phyloP scores from a whole-genome alignment of 202 grass and related monocot genomes.

The Cymbopogon flexuosus region DNA sequence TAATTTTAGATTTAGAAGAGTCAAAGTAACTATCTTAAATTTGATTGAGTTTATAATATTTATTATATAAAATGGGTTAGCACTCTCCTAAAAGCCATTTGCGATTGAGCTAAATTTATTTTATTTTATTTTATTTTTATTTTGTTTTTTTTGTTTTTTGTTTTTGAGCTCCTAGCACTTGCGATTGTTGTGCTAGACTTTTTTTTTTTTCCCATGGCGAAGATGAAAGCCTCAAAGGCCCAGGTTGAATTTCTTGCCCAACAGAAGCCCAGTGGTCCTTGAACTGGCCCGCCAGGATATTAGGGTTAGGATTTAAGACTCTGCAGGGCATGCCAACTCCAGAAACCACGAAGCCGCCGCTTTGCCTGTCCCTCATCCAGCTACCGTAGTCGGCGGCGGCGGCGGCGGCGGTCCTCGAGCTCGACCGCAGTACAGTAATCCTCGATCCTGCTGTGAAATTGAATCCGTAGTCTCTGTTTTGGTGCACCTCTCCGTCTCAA shows the following conservation, averaged over 20 bases:
- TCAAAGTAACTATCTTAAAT: no score
- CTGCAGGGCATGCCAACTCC: background rate
- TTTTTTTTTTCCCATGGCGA: no score
- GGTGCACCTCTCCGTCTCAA: background rate
- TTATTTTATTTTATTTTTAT: no score
- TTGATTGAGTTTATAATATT: no score
- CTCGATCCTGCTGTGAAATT: background rate
- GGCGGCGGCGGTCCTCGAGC: background rate
- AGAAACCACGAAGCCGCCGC: background rate
- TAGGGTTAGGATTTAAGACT: background rate
- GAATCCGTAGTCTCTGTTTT: background rate
- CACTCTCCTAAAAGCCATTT: no score
- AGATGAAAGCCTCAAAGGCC: background rate
- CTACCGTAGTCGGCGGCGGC: background rate
- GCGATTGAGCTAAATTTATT: no score
- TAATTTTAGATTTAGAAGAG: no score
- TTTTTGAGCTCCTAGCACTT: no score
- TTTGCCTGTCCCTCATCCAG: background rate
- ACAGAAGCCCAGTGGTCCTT: background rate
- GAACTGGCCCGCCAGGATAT: background rate
- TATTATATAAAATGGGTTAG: no score
- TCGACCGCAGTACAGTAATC: background rate
- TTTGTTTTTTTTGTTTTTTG: no score
- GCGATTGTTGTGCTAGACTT: no score
- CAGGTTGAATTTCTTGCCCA: background rate